Evolutionary conservation across 305 asterid species (phyloP).

Genomic region (Galium porrigens): DNA sequence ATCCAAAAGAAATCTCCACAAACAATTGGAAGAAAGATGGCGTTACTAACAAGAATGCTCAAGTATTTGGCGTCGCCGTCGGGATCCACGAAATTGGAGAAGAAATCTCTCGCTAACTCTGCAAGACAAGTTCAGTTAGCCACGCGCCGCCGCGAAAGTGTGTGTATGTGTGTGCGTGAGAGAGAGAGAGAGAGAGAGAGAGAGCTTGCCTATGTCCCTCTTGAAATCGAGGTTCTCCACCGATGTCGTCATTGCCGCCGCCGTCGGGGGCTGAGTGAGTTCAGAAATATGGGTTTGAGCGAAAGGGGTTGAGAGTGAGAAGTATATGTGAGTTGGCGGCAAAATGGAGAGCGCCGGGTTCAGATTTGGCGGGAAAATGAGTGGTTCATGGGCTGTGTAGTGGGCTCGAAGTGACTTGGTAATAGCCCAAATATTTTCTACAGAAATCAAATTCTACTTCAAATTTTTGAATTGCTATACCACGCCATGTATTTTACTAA

Average conservation of each 20-base stretch:
- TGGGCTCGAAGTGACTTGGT: background rate
- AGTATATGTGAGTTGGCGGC: constrained; percentile 16
- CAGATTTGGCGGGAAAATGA: constrained; percentile 19
- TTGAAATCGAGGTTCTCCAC: constrained; percentile 52
- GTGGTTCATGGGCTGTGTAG: background rate
- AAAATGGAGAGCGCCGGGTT: constrained; percentile 5
- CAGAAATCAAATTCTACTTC: no score
- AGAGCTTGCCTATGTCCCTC: constrained; percentile 47
- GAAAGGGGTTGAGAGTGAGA: background rate
- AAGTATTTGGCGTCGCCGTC: constrained; percentile 63
- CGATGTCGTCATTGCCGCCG: constrained; percentile 3
- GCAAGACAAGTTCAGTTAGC: constrained; percentile 13
- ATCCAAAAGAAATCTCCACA: background rate
- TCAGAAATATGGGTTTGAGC: constrained; percentile 6
- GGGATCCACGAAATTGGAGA: constrained; percentile 49
- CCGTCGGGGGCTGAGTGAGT: constrained; percentile 9
- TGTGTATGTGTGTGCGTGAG: no score
- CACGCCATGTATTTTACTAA: no score
- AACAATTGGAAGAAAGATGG: background rate
- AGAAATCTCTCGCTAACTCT: constrained; percentile 68
- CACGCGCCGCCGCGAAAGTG: background rate
- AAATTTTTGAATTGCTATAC: no score
- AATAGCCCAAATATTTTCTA: no score
- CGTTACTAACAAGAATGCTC: constrained; percentile 45
- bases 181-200: background rate